A percentile compares a stretch with the other conserved stretches of the same genome.
phyloP scores from a whole-genome alignment of 23 red algal genomes.

The Cyanidium caldarium region DNA sequence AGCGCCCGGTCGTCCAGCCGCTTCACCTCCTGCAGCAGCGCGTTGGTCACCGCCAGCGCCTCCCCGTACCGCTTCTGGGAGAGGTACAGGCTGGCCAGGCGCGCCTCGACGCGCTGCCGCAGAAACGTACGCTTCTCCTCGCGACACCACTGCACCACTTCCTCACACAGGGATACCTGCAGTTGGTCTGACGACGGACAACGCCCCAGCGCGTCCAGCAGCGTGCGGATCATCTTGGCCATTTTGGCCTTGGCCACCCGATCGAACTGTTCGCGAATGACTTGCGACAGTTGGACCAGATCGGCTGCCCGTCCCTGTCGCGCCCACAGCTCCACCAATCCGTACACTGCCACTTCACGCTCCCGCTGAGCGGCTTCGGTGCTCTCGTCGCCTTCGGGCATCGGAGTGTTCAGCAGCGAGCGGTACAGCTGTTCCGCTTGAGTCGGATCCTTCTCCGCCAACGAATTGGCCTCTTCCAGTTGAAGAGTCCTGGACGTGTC shows the following conservation, averaged over 20 bases:
- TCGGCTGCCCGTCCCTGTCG: not conserved
- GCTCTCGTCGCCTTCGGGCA: not conserved
- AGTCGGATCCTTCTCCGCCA: slow-evolving; percentile 12
- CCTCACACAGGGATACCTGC: slow-evolving; percentile 54
- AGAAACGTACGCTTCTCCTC: slow-evolving; percentile 97
- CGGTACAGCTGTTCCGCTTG: slow-evolving; percentile 29
- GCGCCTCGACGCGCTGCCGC: slow-evolving; percentile 84
- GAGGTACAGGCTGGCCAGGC: slow-evolving; percentile 63
- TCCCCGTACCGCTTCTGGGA: slow-evolving; percentile 41
- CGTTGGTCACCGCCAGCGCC: slow-evolving; percentile 53
- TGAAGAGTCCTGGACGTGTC: no score
- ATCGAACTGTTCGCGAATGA: slow-evolving; percentile 48
- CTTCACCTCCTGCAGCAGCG: slow-evolving; percentile 79
- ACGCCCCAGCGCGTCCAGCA: slow-evolving; percentile 45
- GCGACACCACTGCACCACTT: slow-evolving; percentile 84
- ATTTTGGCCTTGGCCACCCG: slow-evolving; percentile 81
- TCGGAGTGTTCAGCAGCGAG: slow-evolving; percentile 20
- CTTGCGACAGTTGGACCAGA: slow-evolving; percentile 2
- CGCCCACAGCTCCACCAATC: slow-evolving; percentile 2
- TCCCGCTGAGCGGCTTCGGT: not conserved
- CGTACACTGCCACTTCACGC: not conserved
- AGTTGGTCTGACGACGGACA: slow-evolving; percentile 24
- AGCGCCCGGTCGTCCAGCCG: slow-evolving; percentile 86
- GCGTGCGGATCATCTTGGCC: slow-evolving; percentile 72
- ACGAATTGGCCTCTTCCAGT: no score